phyloP scores from a whole-genome alignment of 2,329 filamentous ascomycete genomes.

The Tolypocladium sp. region DNA sequence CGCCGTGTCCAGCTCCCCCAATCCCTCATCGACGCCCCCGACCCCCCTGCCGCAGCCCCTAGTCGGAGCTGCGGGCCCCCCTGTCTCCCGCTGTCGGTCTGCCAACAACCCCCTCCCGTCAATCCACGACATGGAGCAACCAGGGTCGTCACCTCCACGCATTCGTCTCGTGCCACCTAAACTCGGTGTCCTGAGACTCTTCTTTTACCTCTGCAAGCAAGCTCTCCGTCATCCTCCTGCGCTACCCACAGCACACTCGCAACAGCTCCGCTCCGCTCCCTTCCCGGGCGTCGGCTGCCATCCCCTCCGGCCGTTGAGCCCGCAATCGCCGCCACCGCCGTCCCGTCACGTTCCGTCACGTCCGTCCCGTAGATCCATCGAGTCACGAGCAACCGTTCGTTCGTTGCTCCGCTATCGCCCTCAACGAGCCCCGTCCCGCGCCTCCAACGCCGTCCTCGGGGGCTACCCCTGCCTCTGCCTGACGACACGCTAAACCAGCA shows the following conservation, averaged over 20 bases:
- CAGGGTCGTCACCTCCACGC: not conserved
- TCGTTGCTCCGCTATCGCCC: not conserved
- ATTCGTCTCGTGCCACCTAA: not conserved
- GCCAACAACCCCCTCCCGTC: not conserved
- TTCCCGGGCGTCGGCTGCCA: not conserved
- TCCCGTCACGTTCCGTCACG: not conserved
- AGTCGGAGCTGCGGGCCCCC: not conserved
- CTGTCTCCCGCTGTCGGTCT: not conserved
- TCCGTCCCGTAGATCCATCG: not conserved
- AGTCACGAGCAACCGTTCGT: not conserved
- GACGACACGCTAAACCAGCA: not conserved
- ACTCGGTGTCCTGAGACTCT: not conserved
- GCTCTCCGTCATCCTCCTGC: not conserved
- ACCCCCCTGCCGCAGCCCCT: not conserved
- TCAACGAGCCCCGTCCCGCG: not conserved
- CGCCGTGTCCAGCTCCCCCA: not conserved
- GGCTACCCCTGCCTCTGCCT: not conserved
- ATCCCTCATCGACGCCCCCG: not conserved
- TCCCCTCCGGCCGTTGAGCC: not conserved
- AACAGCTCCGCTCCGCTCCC: not conserved
- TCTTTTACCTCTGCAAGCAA: not conserved
- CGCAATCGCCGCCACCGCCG: not conserved
- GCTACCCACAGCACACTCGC: not conserved
- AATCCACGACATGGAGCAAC: not conserved
- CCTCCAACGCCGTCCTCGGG: not conserved